Conservation (phyloP, 1,139 yeast species). For the Nakaseomyces uthaithaninus region DNA sequence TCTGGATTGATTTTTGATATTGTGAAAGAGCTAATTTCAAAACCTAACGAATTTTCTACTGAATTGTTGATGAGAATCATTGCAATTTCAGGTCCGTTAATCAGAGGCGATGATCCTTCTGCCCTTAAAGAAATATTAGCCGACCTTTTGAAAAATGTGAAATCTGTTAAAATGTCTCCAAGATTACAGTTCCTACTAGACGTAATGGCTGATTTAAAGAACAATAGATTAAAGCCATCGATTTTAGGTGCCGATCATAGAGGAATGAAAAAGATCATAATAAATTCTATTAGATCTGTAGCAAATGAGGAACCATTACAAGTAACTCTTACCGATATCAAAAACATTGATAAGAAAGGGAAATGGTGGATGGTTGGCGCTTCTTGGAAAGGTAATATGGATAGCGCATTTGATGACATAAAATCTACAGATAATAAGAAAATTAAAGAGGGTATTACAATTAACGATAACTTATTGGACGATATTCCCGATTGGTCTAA, state of each 20-base stretch:
- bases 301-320: conserved; percentile 67
- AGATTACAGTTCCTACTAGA: conserved; percentile 81
- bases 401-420: conserved; percentile 29
- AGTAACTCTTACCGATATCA: conserved; percentile 77
- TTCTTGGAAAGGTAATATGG: conserved; percentile 73
- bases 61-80: conserved; percentile 68
- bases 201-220: conserved; percentile 74
- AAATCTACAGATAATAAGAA: conserved; percentile 28
- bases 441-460: conserved; percentile 16
- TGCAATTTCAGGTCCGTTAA: conserved; percentile 70
- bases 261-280: conserved; percentile 58
- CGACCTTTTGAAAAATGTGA: conserved; percentile 43
- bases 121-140: conserved; percentile 74
- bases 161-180: conserved; percentile 38
- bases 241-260: conserved; percentile 27
- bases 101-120: conserved; percentile 83
- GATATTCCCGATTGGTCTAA: conserved; percentile 81
- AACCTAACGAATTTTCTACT: conserved; percentile 63
- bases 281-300: conserved; percentile 34
- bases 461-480: conserved; percentile 47
- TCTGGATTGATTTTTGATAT: conserved; percentile 72
- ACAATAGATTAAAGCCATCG: conserved; percentile 59
- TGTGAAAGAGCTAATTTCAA: conserved; percentile 46
- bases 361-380: conserved; percentile 99
- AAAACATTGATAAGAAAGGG: conserved; percentile 66